Evolutionary conservation across 2,329 filamentous ascomycete species (phyloP).

Genomic region (Mycocentrospora acerina): DNA sequence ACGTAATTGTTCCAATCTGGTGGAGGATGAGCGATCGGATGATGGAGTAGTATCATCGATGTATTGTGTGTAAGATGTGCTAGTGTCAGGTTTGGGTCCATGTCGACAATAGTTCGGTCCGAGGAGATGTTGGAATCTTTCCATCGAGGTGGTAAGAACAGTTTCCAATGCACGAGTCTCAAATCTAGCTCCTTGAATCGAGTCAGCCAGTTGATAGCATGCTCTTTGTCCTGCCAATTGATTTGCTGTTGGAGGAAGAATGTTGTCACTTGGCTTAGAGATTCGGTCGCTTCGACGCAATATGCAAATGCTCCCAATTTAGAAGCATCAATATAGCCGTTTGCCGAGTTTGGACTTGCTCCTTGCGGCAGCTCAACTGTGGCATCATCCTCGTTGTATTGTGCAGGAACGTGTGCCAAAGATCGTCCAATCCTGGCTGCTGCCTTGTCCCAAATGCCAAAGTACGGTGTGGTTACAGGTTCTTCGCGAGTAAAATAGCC

Average conservation of each 20-base stretch:
- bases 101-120: conserved; percentile 28
- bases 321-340: conserved; percentile 36
- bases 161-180: conserved; percentile 38
- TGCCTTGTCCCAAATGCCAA: conserved; percentile 40
- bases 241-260: conserved; percentile 38
- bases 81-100: conserved; percentile 39
- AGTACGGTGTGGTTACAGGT: conserved; percentile 35
- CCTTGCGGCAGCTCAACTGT: conserved; percentile 23
- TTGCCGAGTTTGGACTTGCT: conserved; percentile 32
- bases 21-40: conserved; percentile 34
- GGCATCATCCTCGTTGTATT: conserved; percentile 38
- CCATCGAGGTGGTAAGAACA: conserved; percentile 37
- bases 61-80: conserved; percentile 40
- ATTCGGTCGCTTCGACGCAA: conserved; percentile 37
- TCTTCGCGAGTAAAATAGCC: conserved; percentile 38
- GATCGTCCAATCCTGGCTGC: conserved; percentile 35
- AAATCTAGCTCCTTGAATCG: conserved; percentile 39
- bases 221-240: conserved; percentile 39
- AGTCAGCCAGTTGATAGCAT: conserved; percentile 37
- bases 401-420: conserved; percentile 33
- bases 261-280: conserved; percentile 36
- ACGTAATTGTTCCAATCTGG: conserved; percentile 34
- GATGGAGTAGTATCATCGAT: conserved; percentile 39
- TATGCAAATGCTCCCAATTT: conserved; percentile 39
- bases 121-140: conserved; percentile 37